Evolutionary conservation across 129 eudicot species (phyloP).

Genomic region (Lonicera japonica): DNA sequence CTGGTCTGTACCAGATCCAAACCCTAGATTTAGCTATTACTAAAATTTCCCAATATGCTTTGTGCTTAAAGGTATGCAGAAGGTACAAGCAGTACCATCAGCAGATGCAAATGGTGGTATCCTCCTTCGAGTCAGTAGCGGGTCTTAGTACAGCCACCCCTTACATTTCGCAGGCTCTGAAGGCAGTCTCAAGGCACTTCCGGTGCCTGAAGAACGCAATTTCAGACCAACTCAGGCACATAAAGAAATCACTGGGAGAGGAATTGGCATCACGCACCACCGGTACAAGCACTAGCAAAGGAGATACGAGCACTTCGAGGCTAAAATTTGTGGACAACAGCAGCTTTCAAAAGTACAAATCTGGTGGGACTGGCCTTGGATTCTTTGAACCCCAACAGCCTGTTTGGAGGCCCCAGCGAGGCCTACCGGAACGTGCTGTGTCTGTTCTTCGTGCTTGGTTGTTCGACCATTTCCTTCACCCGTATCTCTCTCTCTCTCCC

Average conservation of each 20-base stretch:
- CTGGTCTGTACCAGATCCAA: no score
- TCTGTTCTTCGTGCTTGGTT: constrained; percentile 82
- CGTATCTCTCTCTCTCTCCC: constrained; percentile 44
- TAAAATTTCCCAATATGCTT: no score
- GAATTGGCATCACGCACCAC: constrained; percentile 51
- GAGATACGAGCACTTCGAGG: constrained; percentile 27
- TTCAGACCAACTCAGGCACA: constrained; percentile 52
- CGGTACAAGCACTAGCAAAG: constrained; percentile 27
- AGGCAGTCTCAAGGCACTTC: constrained; percentile 63
- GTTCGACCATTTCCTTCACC: constrained; percentile 95
- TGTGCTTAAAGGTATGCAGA: constrained; percentile 47
- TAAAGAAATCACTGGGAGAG: constrained; percentile 43
- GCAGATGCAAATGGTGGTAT: constrained; percentile 76
- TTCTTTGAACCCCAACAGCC: constrained; percentile 53
- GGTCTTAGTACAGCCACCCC: constrained; percentile 80
- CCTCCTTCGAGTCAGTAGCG: constrained; percentile 77
- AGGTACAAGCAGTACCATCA: constrained; percentile 83
- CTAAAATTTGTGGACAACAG: constrained; percentile 39
- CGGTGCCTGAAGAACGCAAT: constrained; percentile 63
- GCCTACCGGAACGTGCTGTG: constrained; percentile 92
- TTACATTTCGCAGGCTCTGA: constrained; percentile 54
- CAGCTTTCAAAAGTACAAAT: constrained; percentile 33
- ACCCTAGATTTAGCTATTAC: no score
- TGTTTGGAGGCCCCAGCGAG: constrained; percentile 92
- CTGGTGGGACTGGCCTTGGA: constrained; percentile 24